These are phyloP conservation scores for Moniliophthora roreri DNA, from an alignment of 1,284 basidiomycete genomes.

Conservation along the genomic window DNA sequence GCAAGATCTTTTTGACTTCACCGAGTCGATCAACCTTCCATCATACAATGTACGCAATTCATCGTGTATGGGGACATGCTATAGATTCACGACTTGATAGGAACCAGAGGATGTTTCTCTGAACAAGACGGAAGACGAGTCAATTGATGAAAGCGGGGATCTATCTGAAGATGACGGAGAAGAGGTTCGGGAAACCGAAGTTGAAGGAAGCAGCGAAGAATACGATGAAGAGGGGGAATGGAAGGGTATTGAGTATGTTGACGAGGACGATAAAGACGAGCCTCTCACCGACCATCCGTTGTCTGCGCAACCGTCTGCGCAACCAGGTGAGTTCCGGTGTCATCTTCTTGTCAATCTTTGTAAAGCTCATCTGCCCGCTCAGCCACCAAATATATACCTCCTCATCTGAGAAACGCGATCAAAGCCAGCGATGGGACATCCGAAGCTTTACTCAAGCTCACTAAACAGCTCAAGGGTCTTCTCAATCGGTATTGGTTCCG, in stretches of 20 bases:
- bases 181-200: constrained; percentile 20
- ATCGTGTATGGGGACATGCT: constrained; percentile 19
- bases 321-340: constrained; percentile 6
- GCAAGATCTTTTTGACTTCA: constrained; percentile 57
- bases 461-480: constrained; percentile 82
- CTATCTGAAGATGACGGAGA: constrained; percentile 19
- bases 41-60: neutral
- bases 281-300: neutral
- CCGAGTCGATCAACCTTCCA: constrained; percentile 30
- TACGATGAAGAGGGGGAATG: constrained; percentile 26
- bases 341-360: constrained; percentile 17
- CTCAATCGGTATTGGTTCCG: constrained; percentile 70
- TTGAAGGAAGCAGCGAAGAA: constrained; percentile 35
- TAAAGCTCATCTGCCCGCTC: constrained; percentile 1
- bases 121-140: constrained; percentile 17
- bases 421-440: constrained; percentile 34
- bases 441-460: constrained; percentile 65
- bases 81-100: constrained; percentile 20
- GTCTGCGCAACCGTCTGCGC: constrained; percentile 15
- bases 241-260: constrained; percentile 21
- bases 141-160: constrained; percentile 17
- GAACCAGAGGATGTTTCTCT: constrained; percentile 18
- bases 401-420: constrained; percentile 54
- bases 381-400: constrained; percentile 61
- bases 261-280: constrained; percentile 22